Evolutionary conservation across 1,139 yeast species (phyloP), one percentile per base, ranked within the genome.

Genomic region (Suhomyces terraborum): DNA sequence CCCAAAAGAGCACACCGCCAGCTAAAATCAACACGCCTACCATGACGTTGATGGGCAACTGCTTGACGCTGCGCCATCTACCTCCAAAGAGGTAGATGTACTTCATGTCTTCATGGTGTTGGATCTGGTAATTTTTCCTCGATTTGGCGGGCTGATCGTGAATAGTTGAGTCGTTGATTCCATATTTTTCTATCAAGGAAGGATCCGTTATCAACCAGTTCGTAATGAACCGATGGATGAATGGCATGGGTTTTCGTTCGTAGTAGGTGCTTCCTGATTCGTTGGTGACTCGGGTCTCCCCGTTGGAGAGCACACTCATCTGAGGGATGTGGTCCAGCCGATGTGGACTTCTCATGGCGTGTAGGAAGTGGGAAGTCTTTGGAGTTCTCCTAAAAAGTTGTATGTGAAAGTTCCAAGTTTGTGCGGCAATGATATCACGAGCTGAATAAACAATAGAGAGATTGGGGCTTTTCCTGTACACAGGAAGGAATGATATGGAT

Each of bases 71-170:
- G 26, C 80, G 62, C 34, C 82, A 56, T 28, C 89, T 61, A 0
- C 95, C 95, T 6, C 94, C 94, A 42, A 78, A 64, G 4, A 83
- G 60, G 58, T 75, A 85, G 3, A 77, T 42, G 35, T 63, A 64
- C 28, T 63, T 65, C 33, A 59, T 53, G n/a, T 59, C 61, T 1
- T 54, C 56, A 49, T 65, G 57, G 22, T 54, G 49, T 41, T 59
- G 69, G 6, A 58, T 59, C 54, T 67, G 77, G 64, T 73, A 60
- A 52, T 69, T 63, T 54, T 60, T 47, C 32, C 38, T 42, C 5
- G 36, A 21, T 5, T 38, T 32, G 10, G 36, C 36, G 9, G n/a
- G n/a, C n/a, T n/a, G n/a, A n/a, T n/a, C n/a, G n/a, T n/a, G n/a
- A n/a, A n/a, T n/a, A n/a, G n/a, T n/a, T n/a, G n/a, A n/a, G n/a